Base-by-base conservation (phyloP, 179 eudicot species). In the Monotropa hypopitys region DNA sequence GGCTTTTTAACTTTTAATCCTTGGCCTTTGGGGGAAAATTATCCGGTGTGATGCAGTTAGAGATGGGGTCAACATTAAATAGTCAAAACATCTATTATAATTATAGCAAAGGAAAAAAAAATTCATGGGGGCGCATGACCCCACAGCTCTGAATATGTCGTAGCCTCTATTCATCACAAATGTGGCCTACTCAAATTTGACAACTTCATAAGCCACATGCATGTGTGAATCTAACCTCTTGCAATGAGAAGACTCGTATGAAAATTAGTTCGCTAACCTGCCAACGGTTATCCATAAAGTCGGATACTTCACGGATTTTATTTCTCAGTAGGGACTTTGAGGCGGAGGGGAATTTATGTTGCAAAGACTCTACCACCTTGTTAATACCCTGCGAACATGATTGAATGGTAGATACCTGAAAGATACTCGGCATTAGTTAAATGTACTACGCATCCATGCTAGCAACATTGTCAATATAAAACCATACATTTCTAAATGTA, bases 241-340 rank as follows among this genome's bases (percentile, higher is more conserved):
- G 66, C 35, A 28, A n/a, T 15, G 2, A 43, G 67, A 63, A 72
- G 45, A 62, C 45, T 65, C 12, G 21, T 59, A 59, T 28, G 33
- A 40, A 62, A 72, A 54, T 50, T 13, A 42, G 73, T 68, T 59
- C 23, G 83, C 89, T 67, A 68, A 93, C 99, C 97, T 87, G 92
- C 93, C 97, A 91, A 32, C 88, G 89, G 54, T 89, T 89, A 81
- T 88, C 97, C 51, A 87, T 84, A 83, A 88, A 92, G 42, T 88
- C 89, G 8, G 97, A 80, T 45, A 93, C 84, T 81, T 95, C 97
- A 54, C 93, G 95, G 80, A 90, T 90, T 87, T 91, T 91, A 71
- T 81, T 88, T 82, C 81, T 86, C 50, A 91, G 73, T 26, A 81
- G 89, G 79, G 85, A 35, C 83, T 91, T 95, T 69, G 97, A 72